These are phyloP conservation scores for Cutaneotrichosporon arboriforme DNA, from an alignment of 1,284 basidiomycete species.

Conservation along the genomic window DNA sequence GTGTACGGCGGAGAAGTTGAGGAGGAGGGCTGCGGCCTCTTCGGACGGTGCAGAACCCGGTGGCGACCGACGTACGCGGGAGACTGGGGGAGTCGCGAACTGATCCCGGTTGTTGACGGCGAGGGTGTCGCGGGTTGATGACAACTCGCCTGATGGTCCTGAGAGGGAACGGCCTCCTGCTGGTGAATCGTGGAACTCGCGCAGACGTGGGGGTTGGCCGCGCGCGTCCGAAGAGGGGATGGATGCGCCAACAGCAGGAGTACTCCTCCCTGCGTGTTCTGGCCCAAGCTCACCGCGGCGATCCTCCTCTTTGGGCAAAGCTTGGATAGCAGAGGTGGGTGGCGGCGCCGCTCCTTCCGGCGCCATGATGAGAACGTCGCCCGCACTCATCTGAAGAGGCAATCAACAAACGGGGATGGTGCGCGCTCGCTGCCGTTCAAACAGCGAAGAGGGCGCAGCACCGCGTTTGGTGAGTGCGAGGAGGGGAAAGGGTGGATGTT, in stretches of 20 bases:
- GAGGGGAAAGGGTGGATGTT: no score
- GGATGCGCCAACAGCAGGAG: no score
- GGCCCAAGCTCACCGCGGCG: background rate
- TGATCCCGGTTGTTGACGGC: background rate
- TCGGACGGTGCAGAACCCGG: conserved; percentile 18
- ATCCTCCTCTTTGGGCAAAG: background rate
- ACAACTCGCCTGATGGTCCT: conserved; percentile 1
- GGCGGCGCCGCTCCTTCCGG: conserved; percentile 1
- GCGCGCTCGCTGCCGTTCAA: background rate
- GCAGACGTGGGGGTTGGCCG: no score
- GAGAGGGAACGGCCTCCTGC: background rate
- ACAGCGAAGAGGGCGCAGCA: background rate
- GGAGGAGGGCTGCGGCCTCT: conserved; percentile 28
- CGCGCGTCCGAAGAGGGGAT: no score
- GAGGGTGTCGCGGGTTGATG: background rate
- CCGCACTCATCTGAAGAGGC: background rate
- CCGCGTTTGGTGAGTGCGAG: no score
- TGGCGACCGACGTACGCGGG: conserved; percentile 2
- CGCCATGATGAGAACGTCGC: conserved; percentile 2
- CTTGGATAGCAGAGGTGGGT: background rate
- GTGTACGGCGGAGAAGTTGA: conserved; percentile 26
- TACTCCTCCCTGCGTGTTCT: no score
- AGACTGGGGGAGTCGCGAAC: background rate
- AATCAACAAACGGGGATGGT: no score
- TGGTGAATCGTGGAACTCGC: no score